These are phyloP conservation scores for Yarrowia sp. DNA, from an alignment of 805 yeast species.

Conservation along the genomic window DNA sequence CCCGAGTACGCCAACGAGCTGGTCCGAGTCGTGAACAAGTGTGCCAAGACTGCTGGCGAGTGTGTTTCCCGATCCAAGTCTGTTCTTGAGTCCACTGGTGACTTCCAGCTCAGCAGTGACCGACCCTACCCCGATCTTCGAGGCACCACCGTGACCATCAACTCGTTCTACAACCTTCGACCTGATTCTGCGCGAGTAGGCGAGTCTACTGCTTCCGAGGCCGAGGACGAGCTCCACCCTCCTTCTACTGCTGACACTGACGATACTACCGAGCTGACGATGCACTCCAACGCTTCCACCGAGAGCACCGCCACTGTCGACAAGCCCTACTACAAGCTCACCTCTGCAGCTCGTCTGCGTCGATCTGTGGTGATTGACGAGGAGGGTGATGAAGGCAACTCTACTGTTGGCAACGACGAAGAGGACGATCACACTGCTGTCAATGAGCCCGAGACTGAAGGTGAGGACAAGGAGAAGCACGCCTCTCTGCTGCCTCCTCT, in stretches of 20 bases:
- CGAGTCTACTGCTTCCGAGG: slow-evolving; percentile 7
- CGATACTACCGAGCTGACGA: slow-evolving; percentile 3
- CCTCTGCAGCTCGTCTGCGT: slow-evolving; percentile 17
- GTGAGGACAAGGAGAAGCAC: background rate
- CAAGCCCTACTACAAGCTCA: slow-evolving; percentile 36
- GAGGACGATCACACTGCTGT: slow-evolving; percentile 4
- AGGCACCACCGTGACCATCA: slow-evolving; percentile 40
- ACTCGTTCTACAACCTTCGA: slow-evolving; percentile 32
- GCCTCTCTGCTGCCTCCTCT: slow-evolving; percentile 22
- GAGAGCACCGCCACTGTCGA: slow-evolving; percentile 39
- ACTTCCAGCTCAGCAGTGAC: slow-evolving; percentile 45
- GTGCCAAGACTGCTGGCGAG: slow-evolving; percentile 49
- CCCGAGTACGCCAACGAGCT: slow-evolving; percentile 44
- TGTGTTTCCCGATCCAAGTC: slow-evolving; percentile 48
- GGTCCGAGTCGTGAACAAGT: slow-evolving; percentile 47
- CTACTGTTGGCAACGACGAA: background rate
- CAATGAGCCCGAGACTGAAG: background rate
- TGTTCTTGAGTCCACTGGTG: slow-evolving; percentile 47
- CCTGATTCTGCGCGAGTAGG: slow-evolving; percentile 1
- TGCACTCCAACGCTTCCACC: slow-evolving; percentile 29
- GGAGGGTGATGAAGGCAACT: slow-evolving; percentile 27
- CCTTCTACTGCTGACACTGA: slow-evolving; percentile 6
- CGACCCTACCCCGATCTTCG: slow-evolving; percentile 47
- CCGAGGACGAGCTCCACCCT: background rate
- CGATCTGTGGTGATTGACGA: slow-evolving; percentile 34